Evolutionary conservation across 495 filamentous ascomycete species (phyloP), one percentile per base, ranked within the genome.

Genomic region (Aspergillus asperescens): DNA sequence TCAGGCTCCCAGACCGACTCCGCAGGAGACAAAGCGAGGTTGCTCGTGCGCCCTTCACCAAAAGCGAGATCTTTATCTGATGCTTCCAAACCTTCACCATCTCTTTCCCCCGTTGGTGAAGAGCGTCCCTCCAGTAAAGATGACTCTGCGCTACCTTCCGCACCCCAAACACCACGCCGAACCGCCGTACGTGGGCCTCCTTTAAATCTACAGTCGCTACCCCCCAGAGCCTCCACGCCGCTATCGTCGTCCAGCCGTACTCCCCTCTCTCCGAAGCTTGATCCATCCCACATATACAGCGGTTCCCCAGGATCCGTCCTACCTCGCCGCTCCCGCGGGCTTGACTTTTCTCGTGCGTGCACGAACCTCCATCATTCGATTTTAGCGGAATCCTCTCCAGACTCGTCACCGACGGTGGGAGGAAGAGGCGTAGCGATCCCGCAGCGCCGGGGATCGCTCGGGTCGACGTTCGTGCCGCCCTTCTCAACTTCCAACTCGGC

Each of bases 321-420:
- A 12, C 91, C 91, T 39, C 79, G 91, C 44, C 83, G 90, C 43
- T 94, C 89, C 5, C 81, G 91, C 20, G 90, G 90, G 24, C 70
- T 95, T 43, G 91, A 96, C 63, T 95, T 93, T 68, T 88, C 90
- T n/a, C 80, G 91, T 57, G 90, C 89, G 38, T 92, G 90, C 51
- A 97, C 93, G 4, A 95, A 90, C 57, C 78, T 98, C 9, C 93
- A 98, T 71, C 94, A 97, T 68, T 96, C 93, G 19, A 97, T 87
- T 2, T 77, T 96, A 7, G 90, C 90, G 48, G 85, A 90, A 58
- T 85, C 88, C 0, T 93, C 88, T n/a, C 93, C 94, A 10, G 91
- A 96, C 63, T 94, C 90, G 4, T 95, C 90, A 0, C 94, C 94
- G 0, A 90, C 82, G n/a, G 84, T 94, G 35, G 77, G 78, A 35